Base-by-base conservation (phyloP, 371 early-diverging fungal genomes). In the Mucor saturninus region DNA sequence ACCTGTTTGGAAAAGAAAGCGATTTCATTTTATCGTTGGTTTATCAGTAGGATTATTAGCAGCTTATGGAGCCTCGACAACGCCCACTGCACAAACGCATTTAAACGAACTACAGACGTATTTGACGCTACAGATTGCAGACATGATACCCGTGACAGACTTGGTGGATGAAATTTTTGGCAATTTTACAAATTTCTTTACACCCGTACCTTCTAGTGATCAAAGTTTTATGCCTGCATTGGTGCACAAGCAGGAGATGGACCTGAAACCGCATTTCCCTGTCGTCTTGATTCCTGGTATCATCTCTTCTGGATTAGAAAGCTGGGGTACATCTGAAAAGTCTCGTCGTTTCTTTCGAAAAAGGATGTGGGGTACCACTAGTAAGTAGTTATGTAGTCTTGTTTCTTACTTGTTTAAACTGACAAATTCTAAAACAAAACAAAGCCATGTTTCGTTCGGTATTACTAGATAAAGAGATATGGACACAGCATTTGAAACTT, bases 231-330 rank as follows among this genome's bases (percentile, higher is more conserved):
- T 78, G 70, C 84, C 85, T 3, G 85, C 83, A 26, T 57, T 70
- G 40, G 71, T 69, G 8, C 68, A 75, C 48, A 79, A 72, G 67
- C 77, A 72, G 11, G 59, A 68, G 42, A 28, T 74, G 21, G 74
- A 65, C 35, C 53, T 84, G 9, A 79, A 75, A 29, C 75, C 83
- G 4, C 84, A 86, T 64, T 80, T 86, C 73, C 93, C 91, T 38
- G 93, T 98, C 0, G 83, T 94, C 2, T 74, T 98, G 69, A 90
- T 98, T 28, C 98, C 97, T 0, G 98, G 98, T 35, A 92, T 97
- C 62, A 86, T 94, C 11, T 93, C 94, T 1, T 90, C 95, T 37
- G 91, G 92, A 4, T 83, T 98, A 26, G 98, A 97, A 73, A 92
- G 93, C 57, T 97, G 96, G 97, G 89, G 90, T 40, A 89, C 92